Conservation (phyloP, 2,329 filamentous ascomycete species). For the Corinectria fuckeliana region DNA sequence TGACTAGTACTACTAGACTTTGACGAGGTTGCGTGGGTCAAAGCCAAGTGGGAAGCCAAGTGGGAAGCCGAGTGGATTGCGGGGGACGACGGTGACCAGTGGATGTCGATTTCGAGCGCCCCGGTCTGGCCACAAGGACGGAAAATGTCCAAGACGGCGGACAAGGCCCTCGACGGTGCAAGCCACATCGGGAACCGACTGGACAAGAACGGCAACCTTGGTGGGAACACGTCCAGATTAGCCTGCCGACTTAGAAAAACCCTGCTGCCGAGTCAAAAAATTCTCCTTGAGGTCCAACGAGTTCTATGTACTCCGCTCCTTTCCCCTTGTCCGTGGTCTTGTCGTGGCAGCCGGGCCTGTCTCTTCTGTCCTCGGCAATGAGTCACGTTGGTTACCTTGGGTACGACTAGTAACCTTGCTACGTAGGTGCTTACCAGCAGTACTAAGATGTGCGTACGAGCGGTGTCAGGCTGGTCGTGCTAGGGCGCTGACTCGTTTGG, state of each 20-base stretch:
- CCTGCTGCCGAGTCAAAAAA: slow-evolving; percentile 37
- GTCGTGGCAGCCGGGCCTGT: background rate
- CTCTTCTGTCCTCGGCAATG: slow-evolving; percentile 10
- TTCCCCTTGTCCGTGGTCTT: background rate
- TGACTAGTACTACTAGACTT: slow-evolving; percentile 39
- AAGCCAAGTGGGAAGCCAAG: too few species aligned
- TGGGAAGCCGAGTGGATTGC: slow-evolving; percentile 31
- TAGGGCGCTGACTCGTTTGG: slow-evolving; percentile 7
- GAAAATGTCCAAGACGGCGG: slow-evolving; percentile 30
- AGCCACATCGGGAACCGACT: slow-evolving; percentile 34
- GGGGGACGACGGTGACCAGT: slow-evolving; percentile 37
- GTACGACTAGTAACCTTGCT: too few species aligned
- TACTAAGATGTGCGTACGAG: background rate
- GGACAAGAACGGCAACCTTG: slow-evolving; percentile 26
- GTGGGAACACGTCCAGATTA: slow-evolving; percentile 31
- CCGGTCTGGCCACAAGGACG: slow-evolving; percentile 32
- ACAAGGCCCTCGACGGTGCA: slow-evolving; percentile 23
- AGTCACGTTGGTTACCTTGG: too few species aligned
- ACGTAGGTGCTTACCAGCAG: too few species aligned
- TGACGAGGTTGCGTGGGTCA: slow-evolving; percentile 32
- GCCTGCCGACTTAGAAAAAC: slow-evolving; percentile 33
- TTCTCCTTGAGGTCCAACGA: slow-evolving; percentile 23
- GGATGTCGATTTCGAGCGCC: slow-evolving; percentile 18
- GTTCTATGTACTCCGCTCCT: background rate
- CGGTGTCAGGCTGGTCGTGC: slow-evolving; percentile 5